Base-by-base conservation (phyloP, 495 filamentous ascomycete species). In the Talaromyces adpressus region DNA sequence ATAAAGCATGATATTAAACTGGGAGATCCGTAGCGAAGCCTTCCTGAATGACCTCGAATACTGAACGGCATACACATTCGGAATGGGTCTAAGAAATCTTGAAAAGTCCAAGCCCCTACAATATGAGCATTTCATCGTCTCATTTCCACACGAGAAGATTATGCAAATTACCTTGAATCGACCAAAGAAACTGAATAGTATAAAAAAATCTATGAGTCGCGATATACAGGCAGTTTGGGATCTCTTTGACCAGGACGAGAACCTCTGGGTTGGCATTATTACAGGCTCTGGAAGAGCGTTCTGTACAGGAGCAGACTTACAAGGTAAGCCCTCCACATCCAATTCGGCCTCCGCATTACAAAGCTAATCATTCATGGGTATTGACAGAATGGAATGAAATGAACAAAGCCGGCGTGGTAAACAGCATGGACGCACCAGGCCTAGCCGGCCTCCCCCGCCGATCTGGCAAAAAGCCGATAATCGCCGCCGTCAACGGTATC, bases 401-500 rank as follows among this genome's bases (percentile, higher is more conserved):
- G 63, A 78, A 77, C 61, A 61, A 66, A 45, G 59, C 67, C 6
- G 72, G 75, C 4, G 69, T 71, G n/a, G 70, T 75, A 30, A 80
- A 78, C 57, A 69, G 74, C 59, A 81, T 80, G 74, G 71, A 71
- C 0, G 71, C 78, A 0, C 77, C 77, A 0, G 84, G 84, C 0
- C 81, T 86, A 39, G 84, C 79, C 7, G 84, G 80, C 0, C 71
- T 87, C 1, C 80, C 81, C 11, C 79, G 84, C 18, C 78, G 85
- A 18, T 69, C 65, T 25, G 79, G 79, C 47, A 72, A 66, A 61
- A 78, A 79, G 62, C 90, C 90, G 16, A 78, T 93, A 36, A 86
- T 93, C 61, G 84, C 84, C 9, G 90, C 90, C 5, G 86, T 92
- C 30, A 87, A 91, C 69, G 90, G 90, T n/a, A 70, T 86, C n/a